Conservation (phyloP, 2,329 filamentous ascomycete genomes). For the Diaporthe velutina region DNA sequence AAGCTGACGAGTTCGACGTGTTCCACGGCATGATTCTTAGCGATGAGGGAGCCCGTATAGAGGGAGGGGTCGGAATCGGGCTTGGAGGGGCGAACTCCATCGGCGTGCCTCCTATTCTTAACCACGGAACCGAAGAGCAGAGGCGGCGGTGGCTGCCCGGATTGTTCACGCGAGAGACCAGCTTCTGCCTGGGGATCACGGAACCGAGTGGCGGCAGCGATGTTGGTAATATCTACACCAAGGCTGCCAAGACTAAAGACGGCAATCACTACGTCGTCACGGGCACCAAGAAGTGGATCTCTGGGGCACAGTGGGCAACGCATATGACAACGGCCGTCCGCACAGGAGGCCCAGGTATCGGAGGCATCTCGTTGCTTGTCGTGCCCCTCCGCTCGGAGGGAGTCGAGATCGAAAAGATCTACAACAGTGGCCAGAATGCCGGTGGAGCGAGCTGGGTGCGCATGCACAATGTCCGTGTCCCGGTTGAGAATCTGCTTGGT, state of each 20-base stretch:
- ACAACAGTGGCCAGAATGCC: constrained; percentile 75
- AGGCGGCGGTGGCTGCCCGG: constrained; percentile 49
- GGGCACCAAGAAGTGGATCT: constrained; percentile 76
- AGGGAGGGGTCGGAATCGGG: constrained; percentile 65
- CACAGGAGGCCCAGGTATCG: constrained; percentile 65
- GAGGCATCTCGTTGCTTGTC: constrained; percentile 68
- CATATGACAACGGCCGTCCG: constrained; percentile 73
- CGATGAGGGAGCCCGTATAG: constrained; percentile 56
- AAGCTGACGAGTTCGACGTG: constrained; percentile 49
- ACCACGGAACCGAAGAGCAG: constrained; percentile 45
- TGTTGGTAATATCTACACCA: constrained; percentile 72
- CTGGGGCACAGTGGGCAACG: constrained; percentile 71
- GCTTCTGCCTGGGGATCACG: constrained; percentile 47
- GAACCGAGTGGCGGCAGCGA: constrained; percentile 66
- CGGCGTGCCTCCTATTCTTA: constrained; percentile 45
- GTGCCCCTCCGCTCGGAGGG: constrained; percentile 57
- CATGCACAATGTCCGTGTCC: constrained; percentile 65
- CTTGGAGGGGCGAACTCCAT: constrained; percentile 70
- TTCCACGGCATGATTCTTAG: constrained; percentile 53
- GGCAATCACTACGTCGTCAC: constrained; percentile 69
- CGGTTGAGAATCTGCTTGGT: constrained; percentile 64
- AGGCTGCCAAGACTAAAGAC: constrained; percentile 57
- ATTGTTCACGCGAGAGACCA: constrained; percentile 64
- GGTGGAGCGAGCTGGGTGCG: constrained; percentile 70
- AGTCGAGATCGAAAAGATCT: constrained; percentile 55